Base-by-base conservation (phyloP, 805 yeast species). In the Starmera dryadoides region DNA sequence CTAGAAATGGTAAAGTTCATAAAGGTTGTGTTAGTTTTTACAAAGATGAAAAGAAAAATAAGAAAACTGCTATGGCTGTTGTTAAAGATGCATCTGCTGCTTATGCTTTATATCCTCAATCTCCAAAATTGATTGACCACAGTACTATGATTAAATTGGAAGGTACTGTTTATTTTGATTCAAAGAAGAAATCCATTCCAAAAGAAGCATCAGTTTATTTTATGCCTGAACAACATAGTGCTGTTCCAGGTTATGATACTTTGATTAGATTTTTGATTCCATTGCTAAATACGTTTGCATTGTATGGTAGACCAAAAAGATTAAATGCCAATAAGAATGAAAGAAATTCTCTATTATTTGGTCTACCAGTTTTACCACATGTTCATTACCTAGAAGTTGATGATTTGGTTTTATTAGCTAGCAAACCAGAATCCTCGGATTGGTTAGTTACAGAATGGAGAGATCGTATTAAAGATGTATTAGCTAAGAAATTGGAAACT, bases 51-150 rank as follows among this genome's bases (percentile, higher is more conserved):
- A 85, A 83, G 55, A 78, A 77, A 48, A 64, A 64, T 29, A 81
- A 82, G 58, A 86, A 86, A 56, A 64, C 71, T 33, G 79, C 89
- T 14, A 77, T 93, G 79, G 97, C 97, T 1, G 78, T 81, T 14
- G 77, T 89, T 26, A 68, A 75, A 6, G 68, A 69, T 33, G 91
- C 93, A 1, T 62, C 73, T 36, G 76, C 87, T 7, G 80, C 86
- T 17, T 81, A 83, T 47, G 97, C 98, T 1, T 79, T 89, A n/a
- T 93, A 87, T 60, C 98, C 98, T 11, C 88, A 86, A 53, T 73
- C 88, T 36, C 80, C 81, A 20, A 66, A 76, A 44, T 74, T 91
- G 45, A 84, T 93, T 45, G 95, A 91, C 62, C 79, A 79, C 44
- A 79, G 91, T 38, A 86, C 97, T 2, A 79, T 93, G 74, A 73